Evolutionary conservation across 306 rosid species (phyloP).

Genomic region (Prunus mongolica): DNA sequence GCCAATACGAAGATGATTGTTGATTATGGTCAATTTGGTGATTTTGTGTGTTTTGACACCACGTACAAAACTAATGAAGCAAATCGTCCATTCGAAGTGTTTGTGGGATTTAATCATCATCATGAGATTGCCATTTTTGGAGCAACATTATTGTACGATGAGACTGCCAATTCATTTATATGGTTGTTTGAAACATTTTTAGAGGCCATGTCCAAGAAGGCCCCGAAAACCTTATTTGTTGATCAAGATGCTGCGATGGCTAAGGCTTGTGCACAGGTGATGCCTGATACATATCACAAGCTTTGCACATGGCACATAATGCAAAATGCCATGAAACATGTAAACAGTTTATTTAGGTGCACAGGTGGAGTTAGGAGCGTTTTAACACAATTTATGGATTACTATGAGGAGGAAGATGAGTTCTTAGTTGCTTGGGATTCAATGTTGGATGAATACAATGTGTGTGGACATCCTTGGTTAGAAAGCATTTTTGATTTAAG

Average conservation of each 20-base stretch:
- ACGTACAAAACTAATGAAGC: neutral
- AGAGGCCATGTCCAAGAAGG: neutral
- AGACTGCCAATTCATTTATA: neutral
- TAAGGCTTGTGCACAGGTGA: neutral
- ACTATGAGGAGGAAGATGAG: neutral
- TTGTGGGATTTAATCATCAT: neutral
- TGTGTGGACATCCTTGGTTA: neutral
- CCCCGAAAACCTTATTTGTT: neutral
- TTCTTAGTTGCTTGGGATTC: neutral
- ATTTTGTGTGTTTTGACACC: neutral
- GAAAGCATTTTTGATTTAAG: neutral
- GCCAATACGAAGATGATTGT: neutral
- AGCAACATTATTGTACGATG: neutral
- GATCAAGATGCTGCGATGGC: neutral
- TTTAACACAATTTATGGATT: neutral
- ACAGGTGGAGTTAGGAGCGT: neutral
- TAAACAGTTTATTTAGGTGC: neutral
- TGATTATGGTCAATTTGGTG: neutral
- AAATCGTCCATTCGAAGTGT: neutral
- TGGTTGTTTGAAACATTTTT: neutral
- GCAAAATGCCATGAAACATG: neutral
- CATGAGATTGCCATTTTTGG: neutral
- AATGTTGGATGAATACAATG: neutral
- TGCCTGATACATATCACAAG: neutral
- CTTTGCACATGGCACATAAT: neutral